Base-by-base conservation (phyloP, 768 basidiomycete genomes). In the Russula sp. region DNA sequence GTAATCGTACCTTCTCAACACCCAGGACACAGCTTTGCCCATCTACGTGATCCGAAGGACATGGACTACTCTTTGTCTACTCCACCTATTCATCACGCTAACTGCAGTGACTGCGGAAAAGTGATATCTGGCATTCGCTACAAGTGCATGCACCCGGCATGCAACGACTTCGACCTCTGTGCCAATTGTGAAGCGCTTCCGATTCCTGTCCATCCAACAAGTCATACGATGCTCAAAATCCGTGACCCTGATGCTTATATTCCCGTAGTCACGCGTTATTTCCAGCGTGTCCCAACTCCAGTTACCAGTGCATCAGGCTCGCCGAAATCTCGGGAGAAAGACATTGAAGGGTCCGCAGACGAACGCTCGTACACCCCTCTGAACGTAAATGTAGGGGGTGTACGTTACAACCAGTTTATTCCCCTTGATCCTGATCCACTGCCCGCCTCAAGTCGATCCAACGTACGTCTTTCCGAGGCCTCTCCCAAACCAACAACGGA, bases 161-260 rank as follows among this genome's bases (percentile, higher is more conserved):
- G 93, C 75, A 80, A 82, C 0, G 89, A 94, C 73, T 93, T 85
- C 69, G 93, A 95, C 70, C 79, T 94, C 20, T 95, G 92, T 75
- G 78, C 80, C 62, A 74, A 74, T 58, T 95, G 93, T 75, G 92
- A 94, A 75, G 86, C 90, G 6, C 79, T 84, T 62, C 92, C 92
- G 0, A 89, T 93, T 64, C 75, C 85, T 6, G 78, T 89, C 14
- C 92, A 95, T 72, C 89, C 90, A 0, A 63, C 73, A 14, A 82
- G 75, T 36, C 93, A 95, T 71, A 83, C 87, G 0, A 64, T 95
- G 71, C 72, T 93, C 71, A 94, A 93, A 82, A 78, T 94, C 75
- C 86, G 78, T 70, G 78, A 77, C 0, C 66, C 78, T 1, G 80
- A 81, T 20, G 79, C 82, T 3, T 71, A 79, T 18, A 72, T 86